phyloP scores from a whole-genome alignment of 495 filamentous ascomycete species.

The Neurospora sp. region DNA sequence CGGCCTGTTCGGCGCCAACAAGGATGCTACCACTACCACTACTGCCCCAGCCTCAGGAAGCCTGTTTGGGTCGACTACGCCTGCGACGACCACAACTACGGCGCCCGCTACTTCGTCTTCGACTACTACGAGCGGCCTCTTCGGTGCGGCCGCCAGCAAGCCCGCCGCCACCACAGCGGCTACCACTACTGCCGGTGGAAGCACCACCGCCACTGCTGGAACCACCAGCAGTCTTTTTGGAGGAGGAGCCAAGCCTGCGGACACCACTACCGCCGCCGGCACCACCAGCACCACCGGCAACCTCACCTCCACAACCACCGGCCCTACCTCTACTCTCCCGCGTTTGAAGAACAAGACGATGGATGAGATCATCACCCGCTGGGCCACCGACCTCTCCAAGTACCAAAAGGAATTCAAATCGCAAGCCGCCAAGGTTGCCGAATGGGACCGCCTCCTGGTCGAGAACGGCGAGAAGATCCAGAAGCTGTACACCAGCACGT shows the following conservation, averaged over 20 bases:
- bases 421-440: constrained; percentile 74
- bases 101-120: neutral
- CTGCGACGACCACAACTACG: constrained; percentile 9
- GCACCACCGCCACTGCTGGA: constrained; percentile 3
- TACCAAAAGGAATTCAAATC: constrained; percentile 92
- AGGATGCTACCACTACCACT: neutral
- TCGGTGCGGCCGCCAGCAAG: constrained; percentile 10
- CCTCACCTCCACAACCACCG: constrained; percentile 62
- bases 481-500: constrained; percentile 75
- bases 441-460: constrained; percentile 86
- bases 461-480: constrained; percentile 88
- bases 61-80: constrained; percentile 3
- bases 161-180: constrained; percentile 5
- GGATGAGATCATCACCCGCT: constrained; percentile 98
- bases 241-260: constrained; percentile 15
- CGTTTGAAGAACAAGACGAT: constrained; percentile 96
- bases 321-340: constrained; percentile 70
- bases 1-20: constrained; percentile 2
- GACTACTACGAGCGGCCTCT: constrained; percentile 6
- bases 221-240: constrained; percentile 21
- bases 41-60: neutral
- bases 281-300: constrained; percentile 19
- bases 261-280: constrained; percentile 9
- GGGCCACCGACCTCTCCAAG: constrained; percentile 88
- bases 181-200: neutral